phyloP scores from a whole-genome alignment of 139 green algal species.

The Zygnema circumcarinatum region DNA sequence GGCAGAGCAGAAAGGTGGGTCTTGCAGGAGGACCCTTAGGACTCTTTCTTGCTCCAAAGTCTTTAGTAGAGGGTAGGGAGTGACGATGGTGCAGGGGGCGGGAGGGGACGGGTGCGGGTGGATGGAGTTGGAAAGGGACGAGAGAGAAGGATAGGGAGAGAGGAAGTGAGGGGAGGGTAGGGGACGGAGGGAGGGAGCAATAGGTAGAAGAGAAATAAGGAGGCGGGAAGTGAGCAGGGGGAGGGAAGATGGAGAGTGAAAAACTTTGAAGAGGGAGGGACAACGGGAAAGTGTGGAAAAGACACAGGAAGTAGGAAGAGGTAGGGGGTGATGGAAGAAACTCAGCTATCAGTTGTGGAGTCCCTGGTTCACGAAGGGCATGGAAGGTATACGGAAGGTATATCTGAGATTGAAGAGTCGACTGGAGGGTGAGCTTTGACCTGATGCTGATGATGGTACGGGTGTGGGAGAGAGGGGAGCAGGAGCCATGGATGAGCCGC shows the following conservation, averaged over 20 bases:
- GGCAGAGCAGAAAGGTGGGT: too few relatives aligned
- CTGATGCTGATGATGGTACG: background rate
- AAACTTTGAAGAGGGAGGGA: background rate
- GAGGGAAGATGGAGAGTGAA: background rate
- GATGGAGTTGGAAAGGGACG: too few relatives aligned
- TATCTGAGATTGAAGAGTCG: too few relatives aligned
- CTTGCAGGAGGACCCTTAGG: too few relatives aligned
- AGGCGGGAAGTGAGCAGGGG: background rate
- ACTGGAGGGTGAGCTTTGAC: too few relatives aligned
- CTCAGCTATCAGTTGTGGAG: background rate
- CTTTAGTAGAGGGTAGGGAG: too few relatives aligned
- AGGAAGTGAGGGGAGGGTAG: background rate
- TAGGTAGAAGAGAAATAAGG: background rate
- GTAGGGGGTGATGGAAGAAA: background rate
- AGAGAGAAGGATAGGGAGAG: background rate
- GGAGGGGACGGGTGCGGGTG: too few relatives aligned
- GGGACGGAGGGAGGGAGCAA: background rate
- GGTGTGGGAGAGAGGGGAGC: background rate
- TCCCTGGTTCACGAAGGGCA: too few relatives aligned
- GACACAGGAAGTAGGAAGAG: conserved; percentile 2
- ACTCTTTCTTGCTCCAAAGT: too few relatives aligned
- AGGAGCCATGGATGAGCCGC: background rate
- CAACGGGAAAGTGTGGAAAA: background rate
- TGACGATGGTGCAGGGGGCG: too few relatives aligned
- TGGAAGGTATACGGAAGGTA: too few relatives aligned